Percentiles rank a stretch among this genome's conserved stretches.
Evolutionary conservation across 1,139 yeast genomes (phyloP).

Genomic region (Zhuliangozyma parablackwelliae): DNA sequence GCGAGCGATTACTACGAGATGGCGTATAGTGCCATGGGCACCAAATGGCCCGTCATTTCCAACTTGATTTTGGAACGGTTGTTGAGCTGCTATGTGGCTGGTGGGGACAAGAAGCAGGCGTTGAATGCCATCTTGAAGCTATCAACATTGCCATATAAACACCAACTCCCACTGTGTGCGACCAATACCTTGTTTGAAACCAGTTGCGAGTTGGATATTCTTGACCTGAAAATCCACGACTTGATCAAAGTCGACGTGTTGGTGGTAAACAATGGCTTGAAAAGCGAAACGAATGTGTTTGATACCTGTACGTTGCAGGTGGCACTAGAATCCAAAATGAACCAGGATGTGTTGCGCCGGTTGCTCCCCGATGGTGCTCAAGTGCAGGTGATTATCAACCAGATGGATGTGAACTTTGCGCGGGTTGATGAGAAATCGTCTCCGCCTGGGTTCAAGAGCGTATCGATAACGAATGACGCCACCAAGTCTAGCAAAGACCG

Average conservation of each 20-base stretch:
- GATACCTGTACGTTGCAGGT: slow-evolving; percentile 20
- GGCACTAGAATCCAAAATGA: slow-evolving; percentile 10
- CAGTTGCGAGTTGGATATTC: slow-evolving; percentile 2
- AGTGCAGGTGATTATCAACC: slow-evolving; percentile 11
- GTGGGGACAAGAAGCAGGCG: slow-evolving; percentile 4
- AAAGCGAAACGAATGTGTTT: slow-evolving; percentile 13
- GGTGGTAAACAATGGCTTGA: slow-evolving; percentile 10
- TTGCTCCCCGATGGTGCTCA: slow-evolving; percentile 10
- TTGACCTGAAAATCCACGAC: slow-evolving; percentile 8
- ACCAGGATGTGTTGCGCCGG: slow-evolving; percentile 8
- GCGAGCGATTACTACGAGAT: slow-evolving; percentile 11
- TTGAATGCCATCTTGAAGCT: slow-evolving; percentile 10
- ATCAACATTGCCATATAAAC: slow-evolving; percentile 4
- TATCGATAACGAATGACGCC: slow-evolving; percentile 9
- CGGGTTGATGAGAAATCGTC: slow-evolving; percentile 5
- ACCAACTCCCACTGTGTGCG: neutral
- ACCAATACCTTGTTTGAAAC: neutral
- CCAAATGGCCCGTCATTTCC: slow-evolving; percentile 8
- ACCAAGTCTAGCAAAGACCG: slow-evolving; percentile 1
- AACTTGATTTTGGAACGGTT: slow-evolving; percentile 9
- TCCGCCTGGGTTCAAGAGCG: slow-evolving; percentile 7
- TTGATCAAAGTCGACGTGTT: slow-evolving; percentile 14
- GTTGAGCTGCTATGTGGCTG: slow-evolving; percentile 8
- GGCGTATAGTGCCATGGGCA: slow-evolving; percentile 6
- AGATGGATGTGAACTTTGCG: slow-evolving; percentile 9